phyloP scores from a whole-genome alignment of 1,139 yeast species.

The Eremothecium cymbalariae region DNA sequence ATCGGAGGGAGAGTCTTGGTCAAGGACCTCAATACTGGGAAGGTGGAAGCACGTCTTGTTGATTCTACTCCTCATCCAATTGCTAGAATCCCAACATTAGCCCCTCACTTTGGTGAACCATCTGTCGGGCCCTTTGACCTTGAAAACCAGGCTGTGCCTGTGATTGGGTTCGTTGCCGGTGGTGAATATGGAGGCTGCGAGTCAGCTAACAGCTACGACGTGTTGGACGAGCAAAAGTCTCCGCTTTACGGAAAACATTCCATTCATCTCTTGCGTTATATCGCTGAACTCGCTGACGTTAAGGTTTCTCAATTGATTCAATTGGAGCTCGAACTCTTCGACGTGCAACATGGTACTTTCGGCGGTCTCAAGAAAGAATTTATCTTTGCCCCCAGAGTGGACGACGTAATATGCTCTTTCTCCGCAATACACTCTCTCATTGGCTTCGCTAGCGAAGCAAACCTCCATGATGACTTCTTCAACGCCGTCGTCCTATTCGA shows the following conservation, averaged over 20 bases:
- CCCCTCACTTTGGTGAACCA: constrained; percentile 55
- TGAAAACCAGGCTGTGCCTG: constrained; percentile 58
- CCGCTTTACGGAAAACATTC: constrained; percentile 59
- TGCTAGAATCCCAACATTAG: constrained; percentile 57
- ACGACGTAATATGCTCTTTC: constrained; percentile 58
- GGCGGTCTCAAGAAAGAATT: constrained; percentile 59
- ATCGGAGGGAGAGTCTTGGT: constrained; percentile 54
- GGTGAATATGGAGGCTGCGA: constrained; percentile 23
- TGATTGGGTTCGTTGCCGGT: constrained; percentile 40
- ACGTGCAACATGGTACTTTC: constrained; percentile 51
- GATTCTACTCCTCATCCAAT: constrained; percentile 56
- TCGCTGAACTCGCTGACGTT: constrained; percentile 42
- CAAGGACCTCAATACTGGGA: constrained; percentile 31
- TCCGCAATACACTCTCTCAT: constrained; percentile 48
- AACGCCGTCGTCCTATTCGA: constrained; percentile 47
- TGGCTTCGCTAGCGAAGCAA: constrained; percentile 32
- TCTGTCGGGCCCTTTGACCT: constrained; percentile 46
- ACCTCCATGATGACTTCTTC: constrained; percentile 34
- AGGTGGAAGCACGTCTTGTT: constrained; percentile 39
- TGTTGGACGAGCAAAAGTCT: constrained; percentile 52
- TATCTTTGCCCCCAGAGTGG: constrained; percentile 56
- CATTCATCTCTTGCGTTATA: constrained; percentile 45
- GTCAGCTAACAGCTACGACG: constrained; percentile 36
- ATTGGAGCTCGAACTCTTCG: constrained; percentile 55
- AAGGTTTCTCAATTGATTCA: constrained; percentile 47